Percentiles rank a stretch among this genome's conserved stretches.
Evolutionary conservation across 2,329 filamentous ascomycete genomes (phyloP).

Genomic region (Aspergillus viridinutans): DNA sequence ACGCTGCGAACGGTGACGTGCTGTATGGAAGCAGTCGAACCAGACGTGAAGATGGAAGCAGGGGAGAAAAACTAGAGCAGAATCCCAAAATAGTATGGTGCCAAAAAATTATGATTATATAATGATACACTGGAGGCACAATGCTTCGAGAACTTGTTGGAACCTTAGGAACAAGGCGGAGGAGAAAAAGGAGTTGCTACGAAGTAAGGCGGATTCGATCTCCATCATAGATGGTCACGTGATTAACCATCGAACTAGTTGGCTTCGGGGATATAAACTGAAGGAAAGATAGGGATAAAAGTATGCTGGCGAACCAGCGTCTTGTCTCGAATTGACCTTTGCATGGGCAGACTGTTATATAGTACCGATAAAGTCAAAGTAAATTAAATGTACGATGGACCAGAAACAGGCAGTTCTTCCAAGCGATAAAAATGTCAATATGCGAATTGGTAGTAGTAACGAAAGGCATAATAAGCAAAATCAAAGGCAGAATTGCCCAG

Average conservation of each 20-base stretch:
- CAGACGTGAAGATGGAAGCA: conserved; percentile 7
- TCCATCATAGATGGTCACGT: background rate
- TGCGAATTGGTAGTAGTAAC: background rate
- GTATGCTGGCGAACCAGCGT: background rate
- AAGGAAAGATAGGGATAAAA: background rate
- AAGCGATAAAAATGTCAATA: background rate
- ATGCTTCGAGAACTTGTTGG: background rate
- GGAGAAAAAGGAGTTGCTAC: background rate
- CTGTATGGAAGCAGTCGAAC: conserved; percentile 1
- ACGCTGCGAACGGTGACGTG: background rate
- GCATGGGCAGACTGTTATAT: background rate
- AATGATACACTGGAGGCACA: background rate
- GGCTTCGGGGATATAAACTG: background rate
- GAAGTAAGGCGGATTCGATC: background rate
- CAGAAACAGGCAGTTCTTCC: background rate
- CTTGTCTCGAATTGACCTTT: background rate
- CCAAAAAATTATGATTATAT: conserved; percentile 9
- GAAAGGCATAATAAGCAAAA: background rate
- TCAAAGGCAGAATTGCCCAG: conserved; percentile 15
- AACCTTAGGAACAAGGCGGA: background rate
- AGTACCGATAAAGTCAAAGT: background rate
- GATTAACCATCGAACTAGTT: background rate
- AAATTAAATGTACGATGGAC: background rate
- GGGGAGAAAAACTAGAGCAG: conserved; percentile 7
- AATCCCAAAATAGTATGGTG: conserved; percentile 6